Base-by-base conservation (phyloP, 2,329 filamentous ascomycete genomes). In the Rutstroemia sp. region DNA sequence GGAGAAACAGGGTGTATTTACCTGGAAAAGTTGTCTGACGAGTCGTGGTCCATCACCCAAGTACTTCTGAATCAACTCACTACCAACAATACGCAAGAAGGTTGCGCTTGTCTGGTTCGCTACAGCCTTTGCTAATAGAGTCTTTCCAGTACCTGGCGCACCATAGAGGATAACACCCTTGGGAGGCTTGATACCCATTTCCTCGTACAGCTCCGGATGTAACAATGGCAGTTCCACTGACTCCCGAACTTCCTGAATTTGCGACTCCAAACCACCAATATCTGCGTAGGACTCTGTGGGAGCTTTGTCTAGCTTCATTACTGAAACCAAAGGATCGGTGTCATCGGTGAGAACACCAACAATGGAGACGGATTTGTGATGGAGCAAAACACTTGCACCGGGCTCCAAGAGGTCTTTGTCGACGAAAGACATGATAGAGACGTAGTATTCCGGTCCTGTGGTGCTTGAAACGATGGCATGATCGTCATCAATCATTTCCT, bases 371-470 rank as follows among this genome's bases (percentile, higher is more conserved):
- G 89, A 95, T 78, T 99, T 99, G 74, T 99, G 94, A 69, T 99
- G 94, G 58, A 99, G 78, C 49, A 99, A 78, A 49, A 99, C 94
- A 67, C 91, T 96, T 17, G 94, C 91, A 59, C 95, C 95, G 1
- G 94, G 94, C 74, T 99, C 94, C 45, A 99, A 81, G 4, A 99
- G 83, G 69, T 99, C 94, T 75, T 99, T 99, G 79, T 99, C 94
- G 63, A 99, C 94, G 68, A 99, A 99, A 55, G 92, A 96, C 94
- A 97, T 97, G 81, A 99, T 99, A 65, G 92, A 96, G 64, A 99
- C 94, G 72, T 97, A 99, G 80, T 96, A 99, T 73, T 99, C 94
- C 1, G 94, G 94, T 0, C 94, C 94, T 6, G 94, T 97, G 0
- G 94, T 95, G 72, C 91, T 96, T 17, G 92, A 96, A 38, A 99